Conservation (phyloP, 352 stramenopile genomes). For the Aphanomyces invadans region DNA sequence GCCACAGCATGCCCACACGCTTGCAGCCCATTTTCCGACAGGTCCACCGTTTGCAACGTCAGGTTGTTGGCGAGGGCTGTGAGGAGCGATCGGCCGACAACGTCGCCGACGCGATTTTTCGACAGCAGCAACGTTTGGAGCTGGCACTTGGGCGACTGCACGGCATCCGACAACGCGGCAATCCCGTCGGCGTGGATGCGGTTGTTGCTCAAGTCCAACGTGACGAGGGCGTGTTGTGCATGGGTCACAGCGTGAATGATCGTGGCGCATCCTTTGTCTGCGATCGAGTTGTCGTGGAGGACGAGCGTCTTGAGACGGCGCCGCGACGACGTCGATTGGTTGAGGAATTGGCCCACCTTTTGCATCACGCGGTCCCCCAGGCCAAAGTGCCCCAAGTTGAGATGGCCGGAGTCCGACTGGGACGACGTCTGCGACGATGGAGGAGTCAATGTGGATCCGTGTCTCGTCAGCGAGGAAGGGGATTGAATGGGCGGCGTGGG, state of each 20-base stretch:
- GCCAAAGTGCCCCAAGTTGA: conserved; percentile 4
- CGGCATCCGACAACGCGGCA: neutral
- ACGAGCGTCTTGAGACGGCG: conserved; percentile 19
- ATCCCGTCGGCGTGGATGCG: neutral
- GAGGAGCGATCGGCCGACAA: conserved; percentile 6
- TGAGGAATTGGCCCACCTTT: conserved; percentile 19
- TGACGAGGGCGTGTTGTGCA: neutral
- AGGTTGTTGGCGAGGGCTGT: neutral
- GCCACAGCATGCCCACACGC: neutral
- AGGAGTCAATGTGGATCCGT: too few relatives aligned
- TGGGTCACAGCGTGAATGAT: conserved; percentile 8
- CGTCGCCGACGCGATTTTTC: conserved; percentile 12
- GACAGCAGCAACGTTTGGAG: conserved; percentile 11
- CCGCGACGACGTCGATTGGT: neutral
- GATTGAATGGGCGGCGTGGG: too few relatives aligned
- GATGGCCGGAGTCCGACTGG: neutral
- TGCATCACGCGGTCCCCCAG: conserved; percentile 15
- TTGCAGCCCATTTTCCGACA: conserved; percentile 1
- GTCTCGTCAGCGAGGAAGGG: too few relatives aligned
- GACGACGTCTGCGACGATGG: too few relatives aligned
- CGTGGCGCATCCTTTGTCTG: conserved; percentile 1
- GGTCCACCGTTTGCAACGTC: conserved; percentile 1
- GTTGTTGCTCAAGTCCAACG: conserved; percentile 14
- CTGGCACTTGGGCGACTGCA: neutral
- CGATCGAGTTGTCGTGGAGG: neutral